Evolutionary conservation across 495 filamentous ascomycete species (phyloP), one percentile per base, ranked within the genome.

Genomic region (Penicillium silybi): DNA sequence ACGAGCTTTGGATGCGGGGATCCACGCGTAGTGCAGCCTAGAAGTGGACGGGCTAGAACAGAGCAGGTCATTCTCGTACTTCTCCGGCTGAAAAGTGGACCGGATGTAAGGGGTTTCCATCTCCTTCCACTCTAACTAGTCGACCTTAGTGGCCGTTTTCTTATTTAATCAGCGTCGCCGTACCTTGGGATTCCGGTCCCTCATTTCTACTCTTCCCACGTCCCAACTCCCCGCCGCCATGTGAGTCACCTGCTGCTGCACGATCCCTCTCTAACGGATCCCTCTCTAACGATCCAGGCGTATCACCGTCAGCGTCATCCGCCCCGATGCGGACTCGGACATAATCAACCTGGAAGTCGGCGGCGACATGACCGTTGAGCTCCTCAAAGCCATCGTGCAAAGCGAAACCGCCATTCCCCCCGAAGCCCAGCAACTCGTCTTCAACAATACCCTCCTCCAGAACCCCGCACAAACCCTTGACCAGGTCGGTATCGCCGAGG

Each of bases 241-340:
- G 16, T 48, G 34, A 48, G 35, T 48, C 27, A 15, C 16, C 15
- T 19, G 22, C n/a, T 10, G 29, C 10, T 40, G 18, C 35, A 35
- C 19, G n/a, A n/a, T n/a, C n/a, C n/a, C n/a, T n/a, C n/a, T n/a
- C n/a, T n/a, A n/a, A n/a, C n/a, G n/a, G n/a, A n/a, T n/a, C n/a
- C n/a, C 29, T 13, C 2, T 32, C 46, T 41, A 38, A 45, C 20
- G 44, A 46, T 52, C 20, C 44, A 90, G 86, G 85, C 89, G 81
- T 65, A 86, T 96, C 76, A 96, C 90, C 48, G 85, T 98, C 59
- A 88, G 80, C 59, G 88, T 95, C 59, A 87, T 83, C 65, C 82
- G 71, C 59, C 88, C 78, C 74, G 85, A 76, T 73, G 80, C 65
- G 63, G 89, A 93, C 59, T 79, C 84, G 59, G 88, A 92, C 62